phyloP scores from a whole-genome alignment of 2,329 filamentous ascomycete genomes.

The Bipolaris gigantea region DNA sequence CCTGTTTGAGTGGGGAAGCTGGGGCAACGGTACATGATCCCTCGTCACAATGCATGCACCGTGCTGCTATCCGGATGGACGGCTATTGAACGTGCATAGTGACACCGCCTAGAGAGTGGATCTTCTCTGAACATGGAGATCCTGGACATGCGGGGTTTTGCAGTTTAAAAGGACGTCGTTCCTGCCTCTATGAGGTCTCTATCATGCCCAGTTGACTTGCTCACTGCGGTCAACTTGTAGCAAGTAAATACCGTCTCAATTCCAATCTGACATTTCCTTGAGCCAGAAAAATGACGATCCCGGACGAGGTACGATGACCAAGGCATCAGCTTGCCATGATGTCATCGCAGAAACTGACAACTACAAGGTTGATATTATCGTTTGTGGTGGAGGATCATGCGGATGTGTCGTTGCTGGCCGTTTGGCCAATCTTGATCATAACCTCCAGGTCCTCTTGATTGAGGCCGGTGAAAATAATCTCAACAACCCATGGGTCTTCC shows the following conservation, averaged over 20 bases:
- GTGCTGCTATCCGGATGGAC: constrained; percentile 18
- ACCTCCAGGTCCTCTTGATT: constrained; percentile 69
- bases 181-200: constrained; percentile 13
- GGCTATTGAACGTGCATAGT: constrained; percentile 19
- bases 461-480: constrained; percentile 73
- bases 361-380: constrained; percentile 70
- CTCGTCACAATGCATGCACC: constrained; percentile 29
- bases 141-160: constrained; percentile 36
- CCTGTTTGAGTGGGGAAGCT: constrained; percentile 12
- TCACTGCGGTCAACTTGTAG: constrained; percentile 30
- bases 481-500: constrained; percentile 77
- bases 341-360: neutral
- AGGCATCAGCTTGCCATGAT: neutral
- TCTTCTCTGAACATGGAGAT: constrained; percentile 28
- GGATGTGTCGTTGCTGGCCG: constrained; percentile 57
- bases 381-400: constrained; percentile 73
- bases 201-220: constrained; percentile 34
- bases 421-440: constrained; percentile 75
- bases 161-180: constrained; percentile 31
- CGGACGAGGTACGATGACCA: constrained; percentile 59
- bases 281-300: constrained; percentile 58
- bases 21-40: constrained; percentile 23
- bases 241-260: constrained; percentile 3
- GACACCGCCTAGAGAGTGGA: constrained; percentile 24
- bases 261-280: constrained; percentile 1